phyloP scores from a whole-genome alignment of 2,329 filamentous ascomycete genomes.

The Sclerotinia subarctica region DNA sequence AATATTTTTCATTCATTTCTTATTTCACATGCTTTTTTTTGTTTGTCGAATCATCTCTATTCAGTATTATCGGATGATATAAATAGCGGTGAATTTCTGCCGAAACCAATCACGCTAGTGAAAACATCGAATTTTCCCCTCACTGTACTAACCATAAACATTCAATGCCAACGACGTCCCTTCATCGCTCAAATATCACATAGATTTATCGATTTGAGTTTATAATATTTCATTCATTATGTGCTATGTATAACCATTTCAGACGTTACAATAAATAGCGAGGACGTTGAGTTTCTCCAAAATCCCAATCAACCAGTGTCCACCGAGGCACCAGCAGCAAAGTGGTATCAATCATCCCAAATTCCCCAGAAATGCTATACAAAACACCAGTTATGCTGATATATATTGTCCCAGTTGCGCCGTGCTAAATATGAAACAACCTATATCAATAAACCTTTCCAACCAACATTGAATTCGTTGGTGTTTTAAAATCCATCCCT shows the following conservation, averaged over 20 bases:
- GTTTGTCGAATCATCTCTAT: not conserved
- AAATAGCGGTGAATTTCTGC: slow-evolving; percentile 10
- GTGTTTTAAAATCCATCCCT: slow-evolving; percentile 9
- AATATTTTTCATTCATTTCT: not conserved
- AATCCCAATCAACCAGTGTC: not conserved
- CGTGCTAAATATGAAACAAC: not conserved
- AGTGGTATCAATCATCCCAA: slow-evolving; percentile 16
- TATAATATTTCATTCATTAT: not conserved
- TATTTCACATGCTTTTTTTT: not conserved
- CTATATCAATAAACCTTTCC: slow-evolving; percentile 8
- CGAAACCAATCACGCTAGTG: not conserved
- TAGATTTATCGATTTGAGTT: not conserved
- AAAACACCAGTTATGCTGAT: slow-evolving; percentile 4
- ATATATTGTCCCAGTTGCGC: not conserved
- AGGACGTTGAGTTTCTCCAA: not conserved
- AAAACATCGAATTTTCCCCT: slow-evolving; percentile 8
- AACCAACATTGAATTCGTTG: slow-evolving; percentile 1
- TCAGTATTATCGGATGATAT: not conserved
- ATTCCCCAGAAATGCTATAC: not conserved
- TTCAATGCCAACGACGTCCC: not conserved
- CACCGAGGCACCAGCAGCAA: slow-evolving; percentile 1
- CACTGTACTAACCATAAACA: not conserved
- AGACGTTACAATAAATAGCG: not conserved
- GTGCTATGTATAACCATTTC: slow-evolving; percentile 8
- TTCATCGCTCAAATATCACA: not conserved